Conservation (phyloP, 2,329 filamentous ascomycete species). For the Epichloe glyceriae region DNA sequence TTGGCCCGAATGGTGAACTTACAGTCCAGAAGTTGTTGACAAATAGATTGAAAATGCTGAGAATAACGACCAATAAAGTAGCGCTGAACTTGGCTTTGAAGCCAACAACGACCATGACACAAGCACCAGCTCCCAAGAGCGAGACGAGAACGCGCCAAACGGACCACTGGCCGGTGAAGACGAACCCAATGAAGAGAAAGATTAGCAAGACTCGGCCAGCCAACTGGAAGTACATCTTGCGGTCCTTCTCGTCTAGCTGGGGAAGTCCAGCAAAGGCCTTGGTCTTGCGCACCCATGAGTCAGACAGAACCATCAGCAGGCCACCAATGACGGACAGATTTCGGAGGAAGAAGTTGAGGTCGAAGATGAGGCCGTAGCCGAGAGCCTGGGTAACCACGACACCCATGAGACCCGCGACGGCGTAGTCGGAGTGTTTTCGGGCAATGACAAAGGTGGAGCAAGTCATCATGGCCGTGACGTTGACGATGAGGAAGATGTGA, state of each 20-base stretch:
- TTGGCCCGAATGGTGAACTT: constrained; percentile 25
- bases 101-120: constrained; percentile 95
- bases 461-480: constrained; percentile 74
- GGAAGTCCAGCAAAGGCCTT: constrained; percentile 93
- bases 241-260: constrained; percentile 93
- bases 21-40: constrained; percentile 99
- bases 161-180: constrained; percentile 89
- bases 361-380: constrained; percentile 95
- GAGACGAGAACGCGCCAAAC: constrained; percentile 79
- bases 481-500: constrained; percentile 82
- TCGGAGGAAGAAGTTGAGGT: constrained; percentile 99
- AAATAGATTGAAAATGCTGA: constrained; percentile 91
- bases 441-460: constrained; percentile 81
- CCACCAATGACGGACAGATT: constrained; percentile 96
- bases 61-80: constrained; percentile 82
- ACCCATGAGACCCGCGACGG: constrained; percentile 75
- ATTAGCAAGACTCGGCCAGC: constrained; percentile 90
- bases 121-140: constrained; percentile 74
- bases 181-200: constrained; percentile 93
- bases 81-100: constrained; percentile 99
- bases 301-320: constrained; percentile 92
- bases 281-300: constrained; percentile 95
- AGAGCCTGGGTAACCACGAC: constrained; percentile 90
- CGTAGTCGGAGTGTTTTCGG: constrained; percentile 86
- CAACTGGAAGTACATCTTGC: constrained; percentile 99